These are phyloP conservation scores for Luvunga scandens DNA, from an alignment of 345 rosid genomes.

Conservation along the genomic window DNA sequence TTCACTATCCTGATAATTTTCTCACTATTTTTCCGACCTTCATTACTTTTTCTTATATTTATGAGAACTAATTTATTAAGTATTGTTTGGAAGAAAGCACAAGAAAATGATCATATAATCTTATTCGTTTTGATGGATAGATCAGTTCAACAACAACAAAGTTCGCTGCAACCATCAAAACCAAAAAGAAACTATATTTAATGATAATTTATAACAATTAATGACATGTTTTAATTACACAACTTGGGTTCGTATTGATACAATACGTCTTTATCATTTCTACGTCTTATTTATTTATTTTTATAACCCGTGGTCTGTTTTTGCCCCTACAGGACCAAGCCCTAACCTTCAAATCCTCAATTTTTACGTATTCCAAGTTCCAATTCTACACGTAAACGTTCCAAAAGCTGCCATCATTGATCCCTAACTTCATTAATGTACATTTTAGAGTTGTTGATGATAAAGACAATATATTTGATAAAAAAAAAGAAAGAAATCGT, in stretches of 20 bases:
- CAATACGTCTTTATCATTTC: slow-evolving; percentile 1
- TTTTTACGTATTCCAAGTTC: slow-evolving; percentile 17
- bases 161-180: slow-evolving; percentile 57
- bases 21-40: neutral
- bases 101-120: neutral
- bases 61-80: neutral
- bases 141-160: slow-evolving; percentile 52
- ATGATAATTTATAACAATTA: neutral
- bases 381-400: slow-evolving; percentile 19
- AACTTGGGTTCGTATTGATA: slow-evolving; percentile 2
- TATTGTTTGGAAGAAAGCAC: slow-evolving; percentile 4
- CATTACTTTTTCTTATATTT: neutral
- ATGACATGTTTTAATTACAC: neutral
- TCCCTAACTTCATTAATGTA: neutral
- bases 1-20: neutral
- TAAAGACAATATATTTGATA: neutral
- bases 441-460: neutral
- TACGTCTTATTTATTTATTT: neutral
- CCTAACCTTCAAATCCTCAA: slow-evolving; percentile 26
- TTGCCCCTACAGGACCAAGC: slow-evolving; percentile 25
- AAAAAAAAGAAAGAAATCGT: neutral
- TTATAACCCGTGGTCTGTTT: neutral
- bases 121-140: slow-evolving; percentile 26
- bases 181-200: slow-evolving; percentile 17
- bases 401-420: neutral